Conservation (phyloP, 1,284 basidiomycete genomes). For the Microstroma glucosiphilum region DNA sequence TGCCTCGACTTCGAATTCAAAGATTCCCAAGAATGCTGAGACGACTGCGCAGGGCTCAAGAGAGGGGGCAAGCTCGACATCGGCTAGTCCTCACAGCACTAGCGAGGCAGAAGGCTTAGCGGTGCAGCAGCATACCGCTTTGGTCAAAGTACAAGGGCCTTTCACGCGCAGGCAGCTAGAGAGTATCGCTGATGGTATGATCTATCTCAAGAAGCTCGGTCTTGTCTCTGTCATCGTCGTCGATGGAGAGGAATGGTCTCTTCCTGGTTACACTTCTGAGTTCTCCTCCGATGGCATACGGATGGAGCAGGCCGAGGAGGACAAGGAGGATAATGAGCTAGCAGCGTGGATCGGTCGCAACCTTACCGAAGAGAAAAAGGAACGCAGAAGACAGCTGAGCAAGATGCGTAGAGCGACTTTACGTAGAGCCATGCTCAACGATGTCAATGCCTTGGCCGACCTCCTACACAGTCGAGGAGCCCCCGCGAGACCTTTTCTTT, state of each 20-base stretch:
- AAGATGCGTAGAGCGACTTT: slow-evolving; percentile 24
- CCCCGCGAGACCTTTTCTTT: slow-evolving; percentile 69
- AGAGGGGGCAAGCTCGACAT: neutral
- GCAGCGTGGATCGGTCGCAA: slow-evolving; percentile 22
- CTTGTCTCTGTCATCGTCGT: slow-evolving; percentile 90
- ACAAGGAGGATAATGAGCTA: slow-evolving; percentile 27
- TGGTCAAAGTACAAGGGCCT: slow-evolving; percentile 95
- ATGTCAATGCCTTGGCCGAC: slow-evolving; percentile 60
- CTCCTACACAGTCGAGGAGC: slow-evolving; percentile 78
- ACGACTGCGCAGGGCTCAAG: slow-evolving; percentile 17
- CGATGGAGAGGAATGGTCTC: slow-evolving; percentile 72
- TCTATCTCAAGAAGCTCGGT: slow-evolving; percentile 90
- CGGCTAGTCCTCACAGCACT: neutral
- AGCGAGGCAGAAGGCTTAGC: slow-evolving; percentile 23
- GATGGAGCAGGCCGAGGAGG: slow-evolving; percentile 19
- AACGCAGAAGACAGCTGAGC: neutral
- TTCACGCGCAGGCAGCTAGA: slow-evolving; percentile 92
- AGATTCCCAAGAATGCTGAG: neutral
- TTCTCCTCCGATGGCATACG: slow-evolving; percentile 21
- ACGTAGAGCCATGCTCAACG: slow-evolving; percentile 69
- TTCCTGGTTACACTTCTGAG: slow-evolving; percentile 35
- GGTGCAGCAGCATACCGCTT: slow-evolving; percentile 70
- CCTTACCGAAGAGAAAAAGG: neutral
- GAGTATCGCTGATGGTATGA: slow-evolving; percentile 85
- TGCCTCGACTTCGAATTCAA: slow-evolving; percentile 13